Evolutionary conservation across 2,329 filamentous ascomycete species (phyloP), one percentile per base, ranked within the genome.

Genomic region (Ophiocordyceps robertsii): DNA sequence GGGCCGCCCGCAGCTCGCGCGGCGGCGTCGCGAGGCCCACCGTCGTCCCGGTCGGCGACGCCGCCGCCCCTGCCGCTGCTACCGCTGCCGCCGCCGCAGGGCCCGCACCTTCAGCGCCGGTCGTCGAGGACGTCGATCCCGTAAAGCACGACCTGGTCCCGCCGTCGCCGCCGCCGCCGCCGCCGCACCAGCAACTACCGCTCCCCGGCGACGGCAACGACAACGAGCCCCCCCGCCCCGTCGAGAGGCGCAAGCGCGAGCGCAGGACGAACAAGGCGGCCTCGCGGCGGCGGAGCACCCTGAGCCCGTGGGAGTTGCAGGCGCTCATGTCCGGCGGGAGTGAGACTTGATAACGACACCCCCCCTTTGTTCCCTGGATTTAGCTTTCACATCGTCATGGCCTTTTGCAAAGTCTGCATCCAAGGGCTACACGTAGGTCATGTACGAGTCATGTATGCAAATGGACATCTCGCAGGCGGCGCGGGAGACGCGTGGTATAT

Each of bases 221-320:
- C 31, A 6, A 7, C 12, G 31, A n/a, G 12, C 31, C 31, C 7
- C 12, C 12, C 31, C 33, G 17, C 9, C 33, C 33, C 13, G 14
- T 60, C 4, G 55, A 59, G 39, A 67, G 67, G 57, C 65, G 71
- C 29, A 74, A 73, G 55, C 64, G 70, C 36, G 75, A 67, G 53
- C 66, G 61, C 57, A 72, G 64, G 56, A 68, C 59, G 53, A 77
- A 56, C 58, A 80, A 65, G 64, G 66, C 58, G 9, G 68, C 76
- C 3, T 80, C 72, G 46, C 67, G 82, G 55, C 70, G 84, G 55
- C 72, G 84, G 57, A 87, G 82, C 53, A 89, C 84, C 17, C 64
- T 90, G 29, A 87, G 75, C 52, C 78, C 82, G 3, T 82, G 81
- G 68, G 84, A 90, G 60, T 61, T 89, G 54, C 74, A 84, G 61